A percentile compares a stretch with the other conserved stretches of the same genome.
Conservation (phyloP, 257 asterid genomes). For the Thymus quinquecostatus region DNA sequence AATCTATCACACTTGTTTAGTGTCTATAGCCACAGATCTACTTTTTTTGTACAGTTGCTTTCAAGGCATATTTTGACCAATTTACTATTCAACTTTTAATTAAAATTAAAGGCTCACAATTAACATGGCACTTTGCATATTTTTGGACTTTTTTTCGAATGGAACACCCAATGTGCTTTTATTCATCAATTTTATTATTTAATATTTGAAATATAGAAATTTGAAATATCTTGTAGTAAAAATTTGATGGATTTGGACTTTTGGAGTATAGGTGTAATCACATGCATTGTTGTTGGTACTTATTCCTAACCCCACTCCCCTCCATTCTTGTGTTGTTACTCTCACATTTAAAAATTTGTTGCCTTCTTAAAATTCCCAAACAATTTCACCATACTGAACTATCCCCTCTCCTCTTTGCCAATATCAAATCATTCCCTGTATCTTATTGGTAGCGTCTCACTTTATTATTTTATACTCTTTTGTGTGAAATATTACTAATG, state of each 20-base stretch:
- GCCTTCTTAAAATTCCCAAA: background rate
- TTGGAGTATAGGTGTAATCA: background rate
- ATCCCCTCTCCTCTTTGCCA: too few species aligned
- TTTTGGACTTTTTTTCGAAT: background rate
- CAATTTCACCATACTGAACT: background rate
- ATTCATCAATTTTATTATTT: background rate
- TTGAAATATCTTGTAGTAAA: conserved; percentile 16
- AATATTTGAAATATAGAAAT: conserved; percentile 30
- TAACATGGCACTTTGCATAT: too few species aligned
- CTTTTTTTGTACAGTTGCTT: conserved; percentile 4
- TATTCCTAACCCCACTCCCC: conserved; percentile 3
- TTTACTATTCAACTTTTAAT: too few species aligned
- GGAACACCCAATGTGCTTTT: background rate
- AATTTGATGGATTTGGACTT: conserved; percentile 2
- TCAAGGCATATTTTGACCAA: background rate
- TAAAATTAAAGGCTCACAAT: too few species aligned
- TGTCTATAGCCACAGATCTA: conserved; percentile 1
- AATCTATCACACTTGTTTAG: background rate
- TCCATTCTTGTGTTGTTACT: background rate
- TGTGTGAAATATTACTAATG: too few species aligned
- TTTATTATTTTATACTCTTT: too few species aligned
- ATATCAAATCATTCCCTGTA: too few species aligned
- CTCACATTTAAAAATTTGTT: conserved; percentile 24
- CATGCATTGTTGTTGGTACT: conserved; percentile 18
- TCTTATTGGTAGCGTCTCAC: too few species aligned